A percentile compares a stretch with the other conserved stretches of the same genome.
These are phyloP conservation scores for Microbotryomycetes sp. DNA, from an alignment of 1,284 basidiomycete genomes.

Conservation along the genomic window DNA sequence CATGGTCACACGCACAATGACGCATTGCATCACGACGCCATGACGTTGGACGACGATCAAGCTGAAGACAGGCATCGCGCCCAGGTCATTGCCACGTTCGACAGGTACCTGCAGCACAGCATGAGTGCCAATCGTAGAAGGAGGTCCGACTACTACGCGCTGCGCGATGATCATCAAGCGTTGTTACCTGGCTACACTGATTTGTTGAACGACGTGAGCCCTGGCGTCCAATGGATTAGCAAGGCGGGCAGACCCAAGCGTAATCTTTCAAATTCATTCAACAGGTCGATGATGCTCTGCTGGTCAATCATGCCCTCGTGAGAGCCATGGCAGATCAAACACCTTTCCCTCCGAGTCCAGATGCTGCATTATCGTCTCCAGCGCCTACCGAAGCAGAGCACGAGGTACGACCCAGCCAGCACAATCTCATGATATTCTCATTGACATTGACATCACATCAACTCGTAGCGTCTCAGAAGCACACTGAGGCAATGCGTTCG, in stretches of 20 bases:
- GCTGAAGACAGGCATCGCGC: constrained; percentile 29
- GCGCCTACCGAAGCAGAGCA: constrained; percentile 30
- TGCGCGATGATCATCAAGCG: constrained; percentile 13
- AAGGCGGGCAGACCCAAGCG: background rate
- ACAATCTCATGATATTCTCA: too few species aligned
- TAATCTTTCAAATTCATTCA: background rate
- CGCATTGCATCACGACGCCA: too few species aligned
- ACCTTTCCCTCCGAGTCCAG: constrained; percentile 20
- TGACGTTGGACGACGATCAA: background rate
- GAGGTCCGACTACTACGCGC: constrained; percentile 21
- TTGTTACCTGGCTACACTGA: constrained; percentile 16
- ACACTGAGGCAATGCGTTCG: constrained; percentile 84
- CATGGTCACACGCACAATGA: background rate
- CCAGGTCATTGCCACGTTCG: constrained; percentile 44
- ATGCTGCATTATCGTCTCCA: constrained; percentile 11
- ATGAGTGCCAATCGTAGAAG: constrained; percentile 23
- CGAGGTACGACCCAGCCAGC: too few species aligned
- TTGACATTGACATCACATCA: too few species aligned
- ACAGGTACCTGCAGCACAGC: constrained; percentile 15
- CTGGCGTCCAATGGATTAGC: background rate
- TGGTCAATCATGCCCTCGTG: constrained; percentile 14
- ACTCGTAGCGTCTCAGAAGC: constrained; percentile 80
- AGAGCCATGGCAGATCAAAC: constrained; percentile 14
- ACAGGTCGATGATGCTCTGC: constrained; percentile 18
- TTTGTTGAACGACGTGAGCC: constrained; percentile 12